A percentile compares a stretch with the other conserved stretches of the same genome.
These are phyloP conservation scores for Diospyros kaki DNA, from an alignment of 148 eudicot genomes.

Conservation along the genomic window DNA sequence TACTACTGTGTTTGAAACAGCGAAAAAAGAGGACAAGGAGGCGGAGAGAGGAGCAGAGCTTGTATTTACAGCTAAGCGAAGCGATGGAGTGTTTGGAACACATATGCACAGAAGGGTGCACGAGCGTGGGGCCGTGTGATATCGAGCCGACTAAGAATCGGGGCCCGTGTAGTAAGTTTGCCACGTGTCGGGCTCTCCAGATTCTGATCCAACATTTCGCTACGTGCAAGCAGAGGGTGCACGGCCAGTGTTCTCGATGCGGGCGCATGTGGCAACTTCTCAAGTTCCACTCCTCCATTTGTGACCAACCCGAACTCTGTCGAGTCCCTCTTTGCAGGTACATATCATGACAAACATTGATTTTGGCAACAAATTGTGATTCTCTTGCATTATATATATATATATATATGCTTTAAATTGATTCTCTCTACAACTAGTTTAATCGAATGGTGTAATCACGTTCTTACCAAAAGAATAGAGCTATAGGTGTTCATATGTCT, in stretches of 20 bases:
- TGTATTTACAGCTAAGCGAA: conserved; percentile 68
- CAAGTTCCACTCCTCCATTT: conserved; percentile 67
- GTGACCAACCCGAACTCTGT: conserved; percentile 69
- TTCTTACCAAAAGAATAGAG: too few species aligned
- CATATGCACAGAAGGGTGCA: conserved; percentile 91
- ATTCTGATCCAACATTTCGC: conserved; percentile 74
- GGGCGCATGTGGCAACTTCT: conserved; percentile 89
- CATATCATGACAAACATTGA: too few species aligned
- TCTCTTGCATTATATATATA: too few species aligned
- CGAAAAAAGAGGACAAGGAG: conserved; percentile 65
- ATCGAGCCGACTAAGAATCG: conserved; percentile 47
- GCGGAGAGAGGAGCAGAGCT: conserved; percentile 49
- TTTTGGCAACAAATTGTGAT: too few species aligned
- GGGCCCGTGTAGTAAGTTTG: conserved; percentile 61
- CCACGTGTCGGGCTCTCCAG: conserved; percentile 73
- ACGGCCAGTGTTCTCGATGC: conserved; percentile 63
- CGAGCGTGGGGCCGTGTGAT: conserved; percentile 68
- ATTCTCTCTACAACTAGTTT: too few species aligned
- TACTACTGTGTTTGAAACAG: conserved; percentile 25
- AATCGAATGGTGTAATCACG: too few species aligned
- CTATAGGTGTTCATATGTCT: too few species aligned
- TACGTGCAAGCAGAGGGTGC: conserved; percentile 55
- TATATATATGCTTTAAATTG: too few species aligned
- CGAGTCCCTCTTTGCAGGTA: conserved; percentile 78
- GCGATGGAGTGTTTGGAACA: conserved; percentile 91